Evolutionary conservation across 352 stramenopile species (phyloP).

Genomic region (Phytophthora constricta): DNA sequence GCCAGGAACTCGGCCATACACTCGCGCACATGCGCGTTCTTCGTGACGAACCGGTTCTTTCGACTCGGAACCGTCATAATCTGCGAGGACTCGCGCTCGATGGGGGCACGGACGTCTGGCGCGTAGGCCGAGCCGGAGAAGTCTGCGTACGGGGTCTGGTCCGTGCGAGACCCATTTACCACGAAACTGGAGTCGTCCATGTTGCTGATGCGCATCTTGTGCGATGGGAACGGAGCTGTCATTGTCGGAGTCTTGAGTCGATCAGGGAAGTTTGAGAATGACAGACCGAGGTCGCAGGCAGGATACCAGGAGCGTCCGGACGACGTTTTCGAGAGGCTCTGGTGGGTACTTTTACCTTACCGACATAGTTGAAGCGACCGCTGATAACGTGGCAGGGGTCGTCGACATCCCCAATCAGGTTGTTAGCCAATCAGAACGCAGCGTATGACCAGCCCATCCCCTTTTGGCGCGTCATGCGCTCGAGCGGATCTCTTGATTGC

Average conservation of each 20-base stretch:
- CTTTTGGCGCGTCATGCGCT: background rate
- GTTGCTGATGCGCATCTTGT: slow-evolving; percentile 17
- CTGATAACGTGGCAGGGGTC: background rate
- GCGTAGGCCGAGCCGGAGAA: slow-evolving; percentile 15
- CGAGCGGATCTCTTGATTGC: background rate
- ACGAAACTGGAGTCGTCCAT: slow-evolving; percentile 12
- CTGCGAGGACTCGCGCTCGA: slow-evolving; percentile 18
- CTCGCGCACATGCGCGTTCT: slow-evolving; percentile 45
- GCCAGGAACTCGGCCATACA: slow-evolving; percentile 59
- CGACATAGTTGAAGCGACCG: background rate
- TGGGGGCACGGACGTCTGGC: slow-evolving; percentile 12
- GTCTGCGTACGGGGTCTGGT: slow-evolving; percentile 18
- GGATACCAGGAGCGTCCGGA: background rate
- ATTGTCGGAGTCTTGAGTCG: background rate
- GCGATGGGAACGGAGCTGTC: slow-evolving; percentile 15
- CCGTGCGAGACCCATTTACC: background rate
- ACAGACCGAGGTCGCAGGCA: background rate
- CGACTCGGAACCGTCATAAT: background rate
- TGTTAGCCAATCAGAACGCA: background rate
- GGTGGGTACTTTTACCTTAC: too few relatives aligned
- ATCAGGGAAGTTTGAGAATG: slow-evolving; percentile 15
- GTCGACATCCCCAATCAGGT: background rate
- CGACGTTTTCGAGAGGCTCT: too few relatives aligned
- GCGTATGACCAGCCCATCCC: background rate
- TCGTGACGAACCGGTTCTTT: slow-evolving; percentile 23